Evolutionary conservation across 257 asterid genomes (phyloP), one percentile per base, ranked within the genome.

Genomic region (Salvia hispanica): DNA sequence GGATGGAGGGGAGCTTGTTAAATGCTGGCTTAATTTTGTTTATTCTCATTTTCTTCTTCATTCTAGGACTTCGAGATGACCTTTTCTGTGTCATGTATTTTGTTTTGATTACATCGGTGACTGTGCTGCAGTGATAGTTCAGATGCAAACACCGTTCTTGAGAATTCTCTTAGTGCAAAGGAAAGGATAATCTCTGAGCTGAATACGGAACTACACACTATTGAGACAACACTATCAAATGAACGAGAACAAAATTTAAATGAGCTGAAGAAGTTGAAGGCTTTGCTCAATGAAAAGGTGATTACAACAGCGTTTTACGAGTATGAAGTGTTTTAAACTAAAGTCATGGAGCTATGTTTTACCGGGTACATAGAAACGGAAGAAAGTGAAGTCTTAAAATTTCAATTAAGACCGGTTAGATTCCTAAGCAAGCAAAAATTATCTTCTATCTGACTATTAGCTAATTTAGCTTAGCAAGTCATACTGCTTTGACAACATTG

Each of bases 141-240:
- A 74, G 98, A 94, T 73, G 76, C 85, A 60, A 83, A 77, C 79
- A 80, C 86, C 74, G 72, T 88, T 77, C 93, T 94, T 76, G 99
- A 94, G 84, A 91, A 82, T 75, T 86, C 99, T 72, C 86, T 94
- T 50, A 85, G 62, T 81, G 90, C 93, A 68, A 94, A 94, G 87
- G 99, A 91, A 78, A 91, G 82, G 87, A 79, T 88, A 64, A 91
- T 94, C 64, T 91, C 99, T 72, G 99, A 88, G 64, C 74, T 94
- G 79, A 94, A 91, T 74, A 64, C 78, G 83, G 99, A 94, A 78
- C 96, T 94, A 75, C 99, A 91, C 78, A 89, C 88, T 67, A 69
- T 94, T 42, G 99, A 94, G 82, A 85, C 84, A 64, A 82, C 93
- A 72, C 76, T 94, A 65, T 84, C 96, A 44, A 79, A 78, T 82